Evolutionary conservation across 768 basidiomycete species (phyloP).

Genomic region (Boletus coccyginus): DNA sequence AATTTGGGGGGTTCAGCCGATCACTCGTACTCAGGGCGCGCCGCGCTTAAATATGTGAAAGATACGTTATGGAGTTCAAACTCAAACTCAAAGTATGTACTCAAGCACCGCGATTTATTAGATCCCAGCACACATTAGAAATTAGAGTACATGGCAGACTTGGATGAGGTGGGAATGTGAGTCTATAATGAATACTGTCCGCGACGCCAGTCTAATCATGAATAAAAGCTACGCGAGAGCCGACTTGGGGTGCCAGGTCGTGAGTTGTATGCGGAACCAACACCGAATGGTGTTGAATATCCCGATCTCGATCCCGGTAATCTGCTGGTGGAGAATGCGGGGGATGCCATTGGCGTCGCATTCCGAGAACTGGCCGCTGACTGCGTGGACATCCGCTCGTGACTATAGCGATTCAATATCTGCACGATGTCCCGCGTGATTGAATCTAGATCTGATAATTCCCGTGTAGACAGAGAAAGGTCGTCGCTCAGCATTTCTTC

Average conservation of each 20-base stretch:
- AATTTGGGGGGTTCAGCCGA: no score
- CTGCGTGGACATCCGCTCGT: constrained; percentile 56
- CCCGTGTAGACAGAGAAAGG: constrained; percentile 58
- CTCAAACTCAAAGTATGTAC: not conserved
- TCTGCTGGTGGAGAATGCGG: constrained; percentile 38
- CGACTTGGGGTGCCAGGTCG: constrained; percentile 66
- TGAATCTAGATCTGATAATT: constrained; percentile 72
- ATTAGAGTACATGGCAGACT: constrained; percentile 16
- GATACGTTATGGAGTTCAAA: no score
- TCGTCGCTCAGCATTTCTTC: constrained; percentile 45
- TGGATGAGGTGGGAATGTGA: constrained; percentile 6
- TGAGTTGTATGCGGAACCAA: constrained; percentile 47
- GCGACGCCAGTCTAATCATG: constrained; percentile 15
- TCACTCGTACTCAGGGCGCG: not conserved
- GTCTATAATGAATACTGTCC: constrained; percentile 10
- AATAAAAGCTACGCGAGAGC: constrained; percentile 39
- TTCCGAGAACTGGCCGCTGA: constrained; percentile 64
- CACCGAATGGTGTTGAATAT: constrained; percentile 52
- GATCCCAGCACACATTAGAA: constrained; percentile 12
- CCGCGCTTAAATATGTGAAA: constrained; percentile 6
- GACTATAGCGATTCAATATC: constrained; percentile 68
- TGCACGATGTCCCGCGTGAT: constrained; percentile 73
- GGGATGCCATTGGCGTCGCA: constrained; percentile 60
- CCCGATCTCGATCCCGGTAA: constrained; percentile 52
- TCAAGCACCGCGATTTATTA: not conserved